phyloP scores from a whole-genome alignment of 2,329 filamentous ascomycete species.

The Aureobasidium melanogenum region DNA sequence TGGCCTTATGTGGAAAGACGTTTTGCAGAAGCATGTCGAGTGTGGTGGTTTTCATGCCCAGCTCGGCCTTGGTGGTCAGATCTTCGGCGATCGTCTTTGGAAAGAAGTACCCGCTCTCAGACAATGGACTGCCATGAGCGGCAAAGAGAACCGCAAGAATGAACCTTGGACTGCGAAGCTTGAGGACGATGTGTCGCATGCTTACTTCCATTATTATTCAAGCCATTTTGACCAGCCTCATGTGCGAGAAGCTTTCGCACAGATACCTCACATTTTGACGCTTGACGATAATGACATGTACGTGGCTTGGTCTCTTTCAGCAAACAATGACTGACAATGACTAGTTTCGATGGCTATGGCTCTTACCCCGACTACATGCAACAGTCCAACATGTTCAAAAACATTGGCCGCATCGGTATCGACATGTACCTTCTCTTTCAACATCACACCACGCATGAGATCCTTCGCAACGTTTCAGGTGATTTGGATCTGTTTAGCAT shows the following conservation, averaged over 20 bases:
- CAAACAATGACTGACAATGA: neutral
- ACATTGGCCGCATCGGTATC: conserved; percentile 88
- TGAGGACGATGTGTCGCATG: conserved; percentile 90
- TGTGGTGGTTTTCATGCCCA: conserved; percentile 94
- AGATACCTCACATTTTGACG: conserved; percentile 88
- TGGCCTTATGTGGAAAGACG: conserved; percentile 98
- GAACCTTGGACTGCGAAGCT: conserved; percentile 88
- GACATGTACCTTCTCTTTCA: conserved; percentile 99
- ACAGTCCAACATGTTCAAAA: conserved; percentile 94
- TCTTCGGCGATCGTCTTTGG: conserved; percentile 92
- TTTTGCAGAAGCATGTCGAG: conserved; percentile 93
- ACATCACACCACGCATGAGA: conserved; percentile 91
- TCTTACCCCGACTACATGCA: conserved; percentile 99
- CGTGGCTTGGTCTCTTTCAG: conserved; percentile 35
- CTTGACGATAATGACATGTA: conserved; percentile 98
- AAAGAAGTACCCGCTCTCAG: conserved; percentile 88
- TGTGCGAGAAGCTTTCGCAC: conserved; percentile 87
- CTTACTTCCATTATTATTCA: conserved; percentile 98
- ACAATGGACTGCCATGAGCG: conserved; percentile 90
- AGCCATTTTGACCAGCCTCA: conserved; percentile 97
- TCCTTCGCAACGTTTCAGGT: conserved; percentile 78
- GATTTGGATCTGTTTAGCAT: conserved; percentile 93
- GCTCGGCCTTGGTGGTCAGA: conserved; percentile 84
- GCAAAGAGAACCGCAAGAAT: conserved; percentile 86
- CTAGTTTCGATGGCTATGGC: conserved; percentile 89